phyloP scores from a whole-genome alignment of 257 asterid species.

The Leptodermis oblonga region DNA sequence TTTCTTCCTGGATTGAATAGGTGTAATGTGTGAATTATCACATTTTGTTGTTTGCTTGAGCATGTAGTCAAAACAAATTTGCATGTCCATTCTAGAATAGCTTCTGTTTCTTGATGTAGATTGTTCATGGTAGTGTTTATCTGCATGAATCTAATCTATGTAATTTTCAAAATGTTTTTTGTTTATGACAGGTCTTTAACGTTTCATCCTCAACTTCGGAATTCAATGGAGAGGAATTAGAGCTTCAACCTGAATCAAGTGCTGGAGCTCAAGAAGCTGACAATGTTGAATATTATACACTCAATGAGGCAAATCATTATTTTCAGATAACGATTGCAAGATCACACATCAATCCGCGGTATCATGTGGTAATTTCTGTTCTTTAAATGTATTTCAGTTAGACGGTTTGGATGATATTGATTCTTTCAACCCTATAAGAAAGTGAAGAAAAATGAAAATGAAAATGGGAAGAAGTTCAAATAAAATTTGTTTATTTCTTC shows the following conservation, averaged over 20 bases:
- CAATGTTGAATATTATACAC: constrained; percentile 18
- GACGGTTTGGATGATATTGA: background rate
- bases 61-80: no score
- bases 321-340: constrained; percentile 21
- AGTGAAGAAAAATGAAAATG: background rate
- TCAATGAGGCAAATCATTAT: constrained; percentile 26
- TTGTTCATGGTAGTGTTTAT: background rate
- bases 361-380: constrained; percentile 22
- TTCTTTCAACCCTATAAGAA: background rate
- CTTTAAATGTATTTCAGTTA: background rate
- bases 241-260: background rate
- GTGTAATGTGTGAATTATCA: background rate
- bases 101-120: background rate
- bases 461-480: background rate
- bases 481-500: background rate
- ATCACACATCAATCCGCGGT: constrained; percentile 10
- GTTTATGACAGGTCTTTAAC: background rate
- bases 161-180: background rate
- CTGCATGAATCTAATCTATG: background rate
- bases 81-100: background rate
- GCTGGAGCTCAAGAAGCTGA: constrained; percentile 7
- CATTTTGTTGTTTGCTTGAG: background rate
- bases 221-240: background rate
- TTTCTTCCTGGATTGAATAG: background rate
- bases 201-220: background rate